Conservation (phyloP, 2,329 filamentous ascomycete species). For the Trematosphaeria pertusa region DNA sequence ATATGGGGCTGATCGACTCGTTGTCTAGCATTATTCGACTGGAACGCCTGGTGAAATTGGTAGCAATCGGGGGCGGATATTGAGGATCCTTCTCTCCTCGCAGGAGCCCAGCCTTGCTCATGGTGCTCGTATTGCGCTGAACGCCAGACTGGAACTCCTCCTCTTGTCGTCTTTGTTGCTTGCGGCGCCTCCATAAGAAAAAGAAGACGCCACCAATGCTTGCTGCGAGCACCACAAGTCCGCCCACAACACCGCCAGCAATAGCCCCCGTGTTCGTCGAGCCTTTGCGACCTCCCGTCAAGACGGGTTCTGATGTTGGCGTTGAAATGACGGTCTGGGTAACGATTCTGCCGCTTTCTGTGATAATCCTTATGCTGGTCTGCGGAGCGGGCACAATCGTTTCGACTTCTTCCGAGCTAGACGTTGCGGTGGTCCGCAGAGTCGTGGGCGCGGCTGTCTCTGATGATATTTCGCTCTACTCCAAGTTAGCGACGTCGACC, state of each 20-base stretch:
- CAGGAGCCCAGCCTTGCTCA: slow-evolving; percentile 57
- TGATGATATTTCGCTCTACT: slow-evolving; percentile 22
- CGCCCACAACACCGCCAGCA: slow-evolving; percentile 55
- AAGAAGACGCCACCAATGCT: slow-evolving; percentile 49
- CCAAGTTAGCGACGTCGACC: slow-evolving; percentile 14
- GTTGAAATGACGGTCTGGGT: slow-evolving; percentile 55
- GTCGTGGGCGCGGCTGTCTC: slow-evolving; percentile 27
- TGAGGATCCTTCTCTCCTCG: slow-evolving; percentile 31
- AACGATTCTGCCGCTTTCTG: slow-evolving; percentile 51
- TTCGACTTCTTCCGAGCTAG: slow-evolving; percentile 12
- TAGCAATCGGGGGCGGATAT: slow-evolving; percentile 33
- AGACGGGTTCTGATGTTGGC: slow-evolving; percentile 25
- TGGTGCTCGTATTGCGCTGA: slow-evolving; percentile 54
- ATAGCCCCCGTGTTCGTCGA: slow-evolving; percentile 51
- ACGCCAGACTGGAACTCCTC: slow-evolving; percentile 31
- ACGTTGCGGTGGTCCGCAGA: slow-evolving; percentile 18
- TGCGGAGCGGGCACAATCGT: not conserved
- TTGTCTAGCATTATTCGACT: slow-evolving; percentile 38
- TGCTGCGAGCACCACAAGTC: slow-evolving; percentile 46
- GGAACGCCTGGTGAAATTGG: slow-evolving; percentile 32
- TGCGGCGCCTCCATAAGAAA: slow-evolving; percentile 47
- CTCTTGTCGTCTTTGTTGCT: slow-evolving; percentile 29
- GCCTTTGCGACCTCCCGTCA: slow-evolving; percentile 15
- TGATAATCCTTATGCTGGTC: slow-evolving; percentile 48
- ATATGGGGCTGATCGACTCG: slow-evolving; percentile 44